phyloP scores from a whole-genome alignment of 768 basidiomycete species.

The Cubamyces sp. region DNA sequence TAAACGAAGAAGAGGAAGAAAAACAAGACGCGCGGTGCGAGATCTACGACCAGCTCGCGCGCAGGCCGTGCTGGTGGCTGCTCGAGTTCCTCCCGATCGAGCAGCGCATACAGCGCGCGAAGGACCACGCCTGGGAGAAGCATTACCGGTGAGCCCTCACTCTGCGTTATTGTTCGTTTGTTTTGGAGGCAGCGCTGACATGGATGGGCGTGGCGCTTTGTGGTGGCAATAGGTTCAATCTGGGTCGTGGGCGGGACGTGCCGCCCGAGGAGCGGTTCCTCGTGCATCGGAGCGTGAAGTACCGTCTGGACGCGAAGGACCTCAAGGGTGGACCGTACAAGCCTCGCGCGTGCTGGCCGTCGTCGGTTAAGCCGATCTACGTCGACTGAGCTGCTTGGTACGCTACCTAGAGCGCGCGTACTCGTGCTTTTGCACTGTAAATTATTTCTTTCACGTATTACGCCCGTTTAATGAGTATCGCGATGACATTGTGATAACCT shows the following conservation, averaged over 20 bases:
- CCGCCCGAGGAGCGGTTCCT: slow-evolving; percentile 21
- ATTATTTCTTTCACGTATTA: too few species aligned
- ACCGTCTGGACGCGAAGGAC: slow-evolving; percentile 25
- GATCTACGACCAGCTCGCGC: slow-evolving; percentile 61
- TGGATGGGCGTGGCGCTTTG: neutral
- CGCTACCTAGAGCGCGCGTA: too few species aligned
- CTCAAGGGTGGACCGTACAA: slow-evolving; percentile 35
- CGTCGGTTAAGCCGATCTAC: slow-evolving; percentile 2
- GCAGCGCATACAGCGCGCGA: slow-evolving; percentile 31
- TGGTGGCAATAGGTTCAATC: slow-evolving; percentile 25
- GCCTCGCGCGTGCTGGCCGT: slow-evolving; percentile 31
- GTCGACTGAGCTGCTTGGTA: slow-evolving; percentile 1
- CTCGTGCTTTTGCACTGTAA: too few species aligned
- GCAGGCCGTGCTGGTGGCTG: slow-evolving; percentile 63
- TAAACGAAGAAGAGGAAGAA: slow-evolving; percentile 63
- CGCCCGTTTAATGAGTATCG: too few species aligned
- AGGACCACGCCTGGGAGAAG: slow-evolving; percentile 27
- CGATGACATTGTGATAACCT: too few species aligned
- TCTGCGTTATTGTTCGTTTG: slow-evolving; percentile 10
- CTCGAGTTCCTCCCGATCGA: slow-evolving; percentile 52
- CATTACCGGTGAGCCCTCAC: slow-evolving; percentile 7
- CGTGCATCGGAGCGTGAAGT: slow-evolving; percentile 33
- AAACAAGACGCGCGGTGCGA: slow-evolving; percentile 55
- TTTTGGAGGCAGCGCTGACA: neutral
- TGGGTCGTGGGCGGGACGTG: slow-evolving; percentile 29